Evolutionary conservation across 305 asterid genomes (phyloP).

Genomic region (Solanum hybrid): DNA sequence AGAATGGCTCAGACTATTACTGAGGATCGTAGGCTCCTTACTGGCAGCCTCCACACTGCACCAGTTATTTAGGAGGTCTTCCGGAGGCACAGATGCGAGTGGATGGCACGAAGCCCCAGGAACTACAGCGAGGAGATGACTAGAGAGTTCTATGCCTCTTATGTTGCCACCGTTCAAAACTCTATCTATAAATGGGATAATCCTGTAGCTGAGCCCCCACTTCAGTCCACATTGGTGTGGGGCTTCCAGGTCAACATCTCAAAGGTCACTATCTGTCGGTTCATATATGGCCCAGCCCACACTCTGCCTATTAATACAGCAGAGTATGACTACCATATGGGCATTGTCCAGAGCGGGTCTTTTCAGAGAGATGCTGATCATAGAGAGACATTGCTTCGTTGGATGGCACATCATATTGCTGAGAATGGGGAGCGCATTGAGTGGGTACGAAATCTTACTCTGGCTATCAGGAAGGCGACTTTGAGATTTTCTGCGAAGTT

Average conservation of each 20-base stretch:
- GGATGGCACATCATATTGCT: no score
- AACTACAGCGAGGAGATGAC: neutral
- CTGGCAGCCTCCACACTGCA: neutral
- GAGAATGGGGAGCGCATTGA: no score
- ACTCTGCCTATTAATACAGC: neutral
- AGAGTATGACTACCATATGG: no score
- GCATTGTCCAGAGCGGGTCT: no score
- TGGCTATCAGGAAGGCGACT: no score
- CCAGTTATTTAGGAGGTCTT: neutral
- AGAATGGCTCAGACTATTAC: neutral
- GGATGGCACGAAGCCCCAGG: neutral
- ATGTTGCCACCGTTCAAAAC: fast-evolving
- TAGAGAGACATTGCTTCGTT: no score
- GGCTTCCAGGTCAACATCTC: neutral
- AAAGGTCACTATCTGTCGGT: neutral
- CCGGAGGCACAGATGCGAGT: neutral
- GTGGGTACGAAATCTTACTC: no score
- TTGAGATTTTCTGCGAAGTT: no score
- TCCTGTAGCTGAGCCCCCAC: neutral
- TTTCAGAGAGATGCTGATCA: no score
- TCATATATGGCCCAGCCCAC: neutral
- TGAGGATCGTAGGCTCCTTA: neutral
- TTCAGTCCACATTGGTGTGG: neutral
- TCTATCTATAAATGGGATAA: no score
- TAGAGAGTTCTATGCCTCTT: neutral